Evolutionary conservation across 768 basidiomycete species (phyloP).

Genomic region (Psilocybe tampanensis): DNA sequence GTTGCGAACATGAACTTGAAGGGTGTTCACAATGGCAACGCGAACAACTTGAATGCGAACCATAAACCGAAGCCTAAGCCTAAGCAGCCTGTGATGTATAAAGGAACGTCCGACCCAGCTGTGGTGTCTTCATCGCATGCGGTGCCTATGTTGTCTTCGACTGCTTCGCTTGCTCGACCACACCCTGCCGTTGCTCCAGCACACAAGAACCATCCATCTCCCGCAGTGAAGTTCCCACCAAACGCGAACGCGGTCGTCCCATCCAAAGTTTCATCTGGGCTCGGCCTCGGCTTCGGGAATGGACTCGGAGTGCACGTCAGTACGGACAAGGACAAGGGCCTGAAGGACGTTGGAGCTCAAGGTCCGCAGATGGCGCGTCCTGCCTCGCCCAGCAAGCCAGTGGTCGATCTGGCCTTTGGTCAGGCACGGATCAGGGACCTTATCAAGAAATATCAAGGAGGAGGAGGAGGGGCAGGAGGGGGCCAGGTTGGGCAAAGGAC

Average conservation of each 20-base stretch:
- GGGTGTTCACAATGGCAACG: too few relatives aligned
- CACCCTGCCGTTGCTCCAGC: slow-evolving; percentile 4
- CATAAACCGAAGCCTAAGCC: too few relatives aligned
- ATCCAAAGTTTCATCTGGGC: too few relatives aligned
- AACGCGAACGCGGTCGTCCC: too few relatives aligned
- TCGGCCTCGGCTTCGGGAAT: too few relatives aligned
- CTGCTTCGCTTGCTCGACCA: slow-evolving; percentile 72
- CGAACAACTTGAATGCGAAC: too few relatives aligned
- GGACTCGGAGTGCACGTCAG: too few relatives aligned
- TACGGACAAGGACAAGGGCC: too few relatives aligned
- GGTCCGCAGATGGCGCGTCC: slow-evolving; percentile 20
- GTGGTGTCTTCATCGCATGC: slow-evolving; percentile 74
- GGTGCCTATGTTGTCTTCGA: slow-evolving; percentile 71
- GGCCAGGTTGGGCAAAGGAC: slow-evolving; percentile 21
- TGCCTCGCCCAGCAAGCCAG: slow-evolving; percentile 28
- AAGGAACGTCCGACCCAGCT: slow-evolving; percentile 71
- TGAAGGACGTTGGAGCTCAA: too few relatives aligned
- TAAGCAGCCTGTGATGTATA: slow-evolving; percentile 49
- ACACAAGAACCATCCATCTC: slow-evolving; percentile 5
- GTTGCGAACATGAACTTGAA: slow-evolving; percentile 15
- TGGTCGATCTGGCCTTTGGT: slow-evolving; percentile 68
- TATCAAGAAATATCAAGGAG: slow-evolving; percentile 77
- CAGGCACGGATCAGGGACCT: slow-evolving; percentile 76
- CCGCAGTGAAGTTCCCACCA: slow-evolving; percentile 36
- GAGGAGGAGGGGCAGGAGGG: too few relatives aligned